Evolutionary conservation across 2,329 filamentous ascomycete genomes (phyloP).

Genomic region (Pochonia chlamydosporia): DNA sequence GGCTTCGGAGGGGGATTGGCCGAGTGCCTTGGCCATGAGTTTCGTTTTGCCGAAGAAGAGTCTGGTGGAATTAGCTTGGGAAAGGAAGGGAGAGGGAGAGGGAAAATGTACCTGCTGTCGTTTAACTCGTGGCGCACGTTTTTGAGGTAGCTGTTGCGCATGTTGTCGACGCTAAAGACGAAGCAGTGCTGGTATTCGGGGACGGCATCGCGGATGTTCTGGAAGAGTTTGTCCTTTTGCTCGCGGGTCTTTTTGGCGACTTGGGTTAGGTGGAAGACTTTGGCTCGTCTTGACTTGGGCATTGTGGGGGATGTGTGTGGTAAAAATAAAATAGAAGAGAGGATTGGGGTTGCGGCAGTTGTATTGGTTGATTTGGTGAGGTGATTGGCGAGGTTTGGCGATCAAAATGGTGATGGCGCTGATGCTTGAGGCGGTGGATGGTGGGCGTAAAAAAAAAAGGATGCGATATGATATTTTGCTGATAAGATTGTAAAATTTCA

Average conservation of each 20-base stretch:
- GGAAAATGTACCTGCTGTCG: slow-evolving; percentile 50
- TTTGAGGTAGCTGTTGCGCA: slow-evolving; percentile 96
- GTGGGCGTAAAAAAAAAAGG: slow-evolving; percentile 4
- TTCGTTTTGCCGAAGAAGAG: slow-evolving; percentile 99
- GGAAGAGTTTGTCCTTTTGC: slow-evolving; percentile 83
- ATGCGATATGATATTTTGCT: background rate
- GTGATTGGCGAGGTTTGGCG: background rate
- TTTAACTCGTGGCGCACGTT: slow-evolving; percentile 77
- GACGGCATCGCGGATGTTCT: slow-evolving; percentile 79
- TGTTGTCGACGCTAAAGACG: slow-evolving; percentile 91
- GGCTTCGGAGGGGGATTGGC: slow-evolving; percentile 70
- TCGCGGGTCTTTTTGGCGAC: slow-evolving; percentile 90
- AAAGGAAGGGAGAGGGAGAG: background rate
- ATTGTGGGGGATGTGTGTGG: slow-evolving; percentile 45
- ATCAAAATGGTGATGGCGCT: background rate
- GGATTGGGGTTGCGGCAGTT: too few relatives aligned
- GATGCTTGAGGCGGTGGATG: background rate
- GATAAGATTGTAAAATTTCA: slow-evolving; percentile 10
- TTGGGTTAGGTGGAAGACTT: slow-evolving; percentile 83
- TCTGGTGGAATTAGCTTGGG: slow-evolving; percentile 37
- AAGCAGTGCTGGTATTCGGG: slow-evolving; percentile 87
- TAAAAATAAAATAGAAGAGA: too few relatives aligned
- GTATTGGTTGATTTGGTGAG: background rate
- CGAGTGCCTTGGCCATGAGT: slow-evolving; percentile 94
- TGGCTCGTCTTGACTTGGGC: slow-evolving; percentile 94